Conservation (phyloP, 345 rosid genomes). For the Bruguiera gymnorhiza region DNA sequence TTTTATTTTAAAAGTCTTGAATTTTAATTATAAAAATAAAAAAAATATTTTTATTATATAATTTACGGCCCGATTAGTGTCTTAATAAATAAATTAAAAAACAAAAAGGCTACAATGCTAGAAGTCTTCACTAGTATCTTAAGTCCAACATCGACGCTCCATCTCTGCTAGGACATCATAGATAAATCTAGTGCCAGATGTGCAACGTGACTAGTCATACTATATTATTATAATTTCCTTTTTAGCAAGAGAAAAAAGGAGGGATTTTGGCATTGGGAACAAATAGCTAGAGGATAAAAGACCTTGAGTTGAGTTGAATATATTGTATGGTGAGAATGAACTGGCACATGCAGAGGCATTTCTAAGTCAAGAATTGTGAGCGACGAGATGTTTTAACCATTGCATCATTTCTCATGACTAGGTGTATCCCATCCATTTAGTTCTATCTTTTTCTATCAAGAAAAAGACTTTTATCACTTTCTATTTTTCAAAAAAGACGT, state of each 20-base stretch:
- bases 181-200: no score
- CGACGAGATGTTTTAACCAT: not conserved
- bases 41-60: not conserved
- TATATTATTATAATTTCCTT: no score
- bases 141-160: no score
- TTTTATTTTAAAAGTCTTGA: no score
- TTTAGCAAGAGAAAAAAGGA: not conserved
- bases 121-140: no score
- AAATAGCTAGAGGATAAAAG: not conserved
- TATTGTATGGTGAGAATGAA: slow-evolving; percentile 1
- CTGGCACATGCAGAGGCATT: slow-evolving; percentile 7
- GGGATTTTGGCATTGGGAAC: not conserved
- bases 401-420: not conserved
- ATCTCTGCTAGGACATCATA: no score
- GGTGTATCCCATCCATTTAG: no score
- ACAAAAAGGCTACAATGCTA: no score
- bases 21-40: not conserved
- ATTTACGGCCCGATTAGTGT: no score
- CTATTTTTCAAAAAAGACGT: no score
- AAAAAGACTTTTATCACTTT: not conserved
- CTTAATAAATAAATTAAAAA: no score
- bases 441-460: not conserved
- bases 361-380: slow-evolving; percentile 19
- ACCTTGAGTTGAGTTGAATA: not conserved
- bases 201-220: no score